Evolutionary conservation across 306 rosid species (phyloP).

Genomic region (Casuarina glauca): DNA sequence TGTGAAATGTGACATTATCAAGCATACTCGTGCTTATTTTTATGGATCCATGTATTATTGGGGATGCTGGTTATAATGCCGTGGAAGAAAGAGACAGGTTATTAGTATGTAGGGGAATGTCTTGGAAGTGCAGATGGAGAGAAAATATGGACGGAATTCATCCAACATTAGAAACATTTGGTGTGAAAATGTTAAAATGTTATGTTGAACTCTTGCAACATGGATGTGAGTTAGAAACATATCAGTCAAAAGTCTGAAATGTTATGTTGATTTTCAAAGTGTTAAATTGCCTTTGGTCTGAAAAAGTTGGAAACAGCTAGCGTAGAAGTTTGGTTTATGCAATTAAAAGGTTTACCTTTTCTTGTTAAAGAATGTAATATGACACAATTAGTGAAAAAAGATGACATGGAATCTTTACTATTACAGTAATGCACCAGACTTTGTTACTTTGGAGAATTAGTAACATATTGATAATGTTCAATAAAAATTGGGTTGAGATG

Average conservation of each 20-base stretch:
- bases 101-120: not conserved
- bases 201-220: too few relatives aligned
- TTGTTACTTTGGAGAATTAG: too few relatives aligned
- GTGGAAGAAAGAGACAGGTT: not conserved
- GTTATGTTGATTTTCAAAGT: not conserved
- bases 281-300: not conserved
- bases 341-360: not conserved
- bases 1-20: conserved; percentile 3
- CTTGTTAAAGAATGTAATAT: not conserved
- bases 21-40: not conserved
- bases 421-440: too few relatives aligned
- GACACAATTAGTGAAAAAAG: not conserved
- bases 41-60: not conserved
- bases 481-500: too few relatives aligned
- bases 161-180: not conserved
- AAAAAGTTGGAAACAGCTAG: not conserved
- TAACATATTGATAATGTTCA: too few relatives aligned
- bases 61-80: not conserved
- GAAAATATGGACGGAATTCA: not conserved
- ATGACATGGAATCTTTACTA: not conserved
- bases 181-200: too few relatives aligned
- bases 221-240: not conserved
- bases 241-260: not conserved
- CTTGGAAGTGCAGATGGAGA: not conserved
- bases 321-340: too few relatives aligned